Conservation (phyloP, 495 filamentous ascomycete genomes). For the Saxispiralis lemnorum region DNA sequence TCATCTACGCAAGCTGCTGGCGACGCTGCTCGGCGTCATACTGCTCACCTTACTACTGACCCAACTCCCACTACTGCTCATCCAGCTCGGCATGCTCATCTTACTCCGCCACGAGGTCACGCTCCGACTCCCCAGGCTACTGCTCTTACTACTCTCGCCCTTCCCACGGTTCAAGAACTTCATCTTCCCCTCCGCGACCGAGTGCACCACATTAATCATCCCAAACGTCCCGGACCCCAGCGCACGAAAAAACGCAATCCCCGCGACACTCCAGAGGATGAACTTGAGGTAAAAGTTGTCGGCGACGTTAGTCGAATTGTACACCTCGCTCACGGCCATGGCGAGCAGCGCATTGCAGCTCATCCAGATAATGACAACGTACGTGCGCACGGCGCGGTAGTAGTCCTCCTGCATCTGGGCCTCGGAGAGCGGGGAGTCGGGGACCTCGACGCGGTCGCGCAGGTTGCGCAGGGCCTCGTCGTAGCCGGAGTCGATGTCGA, state of each 20-base stretch:
- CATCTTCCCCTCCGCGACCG: slow-evolving; percentile 68
- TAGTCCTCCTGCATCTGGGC: slow-evolving; percentile 90
- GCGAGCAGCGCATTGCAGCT: slow-evolving; percentile 75
- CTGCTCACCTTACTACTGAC: slow-evolving; percentile 22
- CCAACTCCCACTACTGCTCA: slow-evolving; percentile 20
- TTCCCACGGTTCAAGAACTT: slow-evolving; percentile 25
- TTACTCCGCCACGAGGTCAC: slow-evolving; percentile 4
- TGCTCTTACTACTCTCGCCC: neutral
- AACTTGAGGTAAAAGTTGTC: slow-evolving; percentile 83
- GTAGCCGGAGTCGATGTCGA: slow-evolving; percentile 95
- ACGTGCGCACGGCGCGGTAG: slow-evolving; percentile 91
- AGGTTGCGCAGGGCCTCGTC: slow-evolving; percentile 94
- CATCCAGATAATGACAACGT: slow-evolving; percentile 98
- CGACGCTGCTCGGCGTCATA: slow-evolving; percentile 21
- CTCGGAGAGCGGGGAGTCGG: slow-evolving; percentile 41
- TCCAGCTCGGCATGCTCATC: slow-evolving; percentile 16
- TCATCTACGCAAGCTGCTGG: slow-evolving; percentile 16
- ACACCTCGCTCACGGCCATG: slow-evolving; percentile 86
- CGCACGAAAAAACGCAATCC: slow-evolving; percentile 66
- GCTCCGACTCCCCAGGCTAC: slow-evolving; percentile 2
- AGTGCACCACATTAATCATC: slow-evolving; percentile 63
- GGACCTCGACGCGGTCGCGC: slow-evolving; percentile 76
- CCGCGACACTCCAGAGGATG: slow-evolving; percentile 82
- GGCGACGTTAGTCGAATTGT: slow-evolving; percentile 47
- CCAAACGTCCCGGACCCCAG: slow-evolving; percentile 67